Evolutionary conservation across 345 rosid species (phyloP), one percentile per base, ranked within the genome.

Genomic region (Lumnitzera littorea): DNA sequence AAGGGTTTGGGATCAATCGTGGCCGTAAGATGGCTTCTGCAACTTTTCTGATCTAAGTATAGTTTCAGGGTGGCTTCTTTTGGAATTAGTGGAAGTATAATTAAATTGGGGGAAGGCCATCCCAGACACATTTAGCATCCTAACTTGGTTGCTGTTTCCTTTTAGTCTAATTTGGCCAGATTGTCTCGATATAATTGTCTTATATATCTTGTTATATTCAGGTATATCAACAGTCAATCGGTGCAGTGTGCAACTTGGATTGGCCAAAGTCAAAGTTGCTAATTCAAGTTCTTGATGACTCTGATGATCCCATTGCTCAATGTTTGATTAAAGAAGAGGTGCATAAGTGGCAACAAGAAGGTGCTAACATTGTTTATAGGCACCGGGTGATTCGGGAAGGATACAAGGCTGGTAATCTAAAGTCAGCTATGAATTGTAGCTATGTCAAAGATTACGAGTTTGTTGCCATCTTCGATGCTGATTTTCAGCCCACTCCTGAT

Each of bases 211-310:
- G 51, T 48, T 17, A 23, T 58, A 25, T 41, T 58, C 41, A 65
- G 69, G 69, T 65, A 4, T 65, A 65, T 46, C 69, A 65, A 50
- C 69, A 65, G 62, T 65, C 69, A 31, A 65, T 65, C 51, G 69
- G 62, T 10, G 69, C 69, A 50, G 69, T 65, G 14, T 65, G 69
- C 69, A 58, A 58, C 48, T 52, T 65, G 62, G 69, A 65, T 15
- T 65, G 69, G 69, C 69, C 69, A 0, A 65, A 65, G 51, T 65
- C 63, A 10, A 65, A 65, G 14, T 7, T 65, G 56, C 55, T 65
- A 51, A 65, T 65, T 52, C 69, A 65, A 58, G 69, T 65, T 46
- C 69, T 65, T 9, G 69, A 65, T 17, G 69, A 65, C 53, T 65
- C 69, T 12, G 69, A 65, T 43, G 69, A 65, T n/a, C 69, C 69